Conservation (phyloP, 495 filamentous ascomycete genomes). For the Alectoria sarmentosa region DNA sequence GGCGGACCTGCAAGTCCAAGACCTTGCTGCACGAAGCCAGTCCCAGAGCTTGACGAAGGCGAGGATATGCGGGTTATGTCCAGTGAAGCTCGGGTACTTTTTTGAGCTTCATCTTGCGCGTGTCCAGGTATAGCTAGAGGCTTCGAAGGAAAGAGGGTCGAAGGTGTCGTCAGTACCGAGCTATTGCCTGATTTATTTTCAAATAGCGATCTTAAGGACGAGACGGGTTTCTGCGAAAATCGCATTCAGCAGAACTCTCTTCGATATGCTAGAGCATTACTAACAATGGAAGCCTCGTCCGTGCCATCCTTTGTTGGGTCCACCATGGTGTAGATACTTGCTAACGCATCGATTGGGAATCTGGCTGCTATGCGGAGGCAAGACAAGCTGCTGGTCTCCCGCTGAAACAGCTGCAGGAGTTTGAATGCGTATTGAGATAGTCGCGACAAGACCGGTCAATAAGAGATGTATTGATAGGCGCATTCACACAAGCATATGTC, state of each 20-base stretch:
- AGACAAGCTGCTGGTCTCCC: neutral
- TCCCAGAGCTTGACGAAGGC: conserved; percentile 33
- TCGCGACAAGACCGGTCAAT: neutral
- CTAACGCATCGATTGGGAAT: neutral
- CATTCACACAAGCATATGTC: conserved; percentile 8
- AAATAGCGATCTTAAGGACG: conserved; percentile 86
- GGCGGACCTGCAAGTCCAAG: conserved; percentile 1
- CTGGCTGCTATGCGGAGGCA: neutral
- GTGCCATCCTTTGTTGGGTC: conserved; percentile 34
- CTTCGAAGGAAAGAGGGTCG: conserved; percentile 33
- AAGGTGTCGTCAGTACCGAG: conserved; percentile 33
- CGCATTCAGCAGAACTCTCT: conserved; percentile 22
- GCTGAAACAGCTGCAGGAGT: neutral
- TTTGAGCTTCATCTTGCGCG: conserved; percentile 44
- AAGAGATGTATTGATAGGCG: neutral
- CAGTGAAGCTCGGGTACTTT: conserved; percentile 42
- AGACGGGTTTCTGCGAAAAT: conserved; percentile 60
- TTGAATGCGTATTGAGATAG: neutral
- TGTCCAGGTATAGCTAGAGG: conserved; percentile 33
- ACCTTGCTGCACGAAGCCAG: neutral
- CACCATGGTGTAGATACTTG: conserved; percentile 18
- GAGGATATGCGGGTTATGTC: conserved; percentile 44
- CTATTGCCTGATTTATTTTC: conserved; percentile 68
- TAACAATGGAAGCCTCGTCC: conserved; percentile 44
- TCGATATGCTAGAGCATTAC: conserved; percentile 24